Conservation (phyloP, 2,329 filamentous ascomycete species). For the Fusarium sp. region DNA sequence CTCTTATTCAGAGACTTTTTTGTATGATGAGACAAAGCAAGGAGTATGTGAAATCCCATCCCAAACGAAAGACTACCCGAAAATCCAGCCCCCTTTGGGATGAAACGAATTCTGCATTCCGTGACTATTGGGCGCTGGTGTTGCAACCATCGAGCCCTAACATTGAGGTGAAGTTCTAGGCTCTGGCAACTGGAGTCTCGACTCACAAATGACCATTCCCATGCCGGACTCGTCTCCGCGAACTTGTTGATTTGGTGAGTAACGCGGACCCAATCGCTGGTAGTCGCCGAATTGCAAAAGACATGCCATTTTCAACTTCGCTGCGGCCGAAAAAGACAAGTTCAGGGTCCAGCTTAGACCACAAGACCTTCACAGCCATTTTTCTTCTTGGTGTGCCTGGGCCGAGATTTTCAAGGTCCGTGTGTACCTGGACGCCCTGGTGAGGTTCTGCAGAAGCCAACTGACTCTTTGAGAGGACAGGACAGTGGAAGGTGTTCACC, state of each 20-base stretch:
- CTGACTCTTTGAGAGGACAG: background rate
- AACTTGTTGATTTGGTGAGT: slow-evolving; percentile 15
- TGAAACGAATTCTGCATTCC: slow-evolving; percentile 19
- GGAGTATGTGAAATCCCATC: background rate
- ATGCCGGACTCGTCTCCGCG: slow-evolving; percentile 13
- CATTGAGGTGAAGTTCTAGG: slow-evolving; percentile 26
- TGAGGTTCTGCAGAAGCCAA: slow-evolving; percentile 2
- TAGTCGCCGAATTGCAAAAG: slow-evolving; percentile 3
- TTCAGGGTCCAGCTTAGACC: slow-evolving; percentile 34
- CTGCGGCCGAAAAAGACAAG: slow-evolving; percentile 17
- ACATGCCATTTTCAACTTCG: slow-evolving; percentile 6
- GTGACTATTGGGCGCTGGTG: slow-evolving; percentile 20
- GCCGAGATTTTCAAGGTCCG: slow-evolving; percentile 7
- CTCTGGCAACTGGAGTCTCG: slow-evolving; percentile 17
- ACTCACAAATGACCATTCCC: slow-evolving; percentile 14
- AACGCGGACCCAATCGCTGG: slow-evolving; percentile 6
- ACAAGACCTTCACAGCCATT: slow-evolving; percentile 10
- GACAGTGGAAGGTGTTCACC: slow-evolving; percentile 18
- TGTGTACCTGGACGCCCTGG: slow-evolving; percentile 24
- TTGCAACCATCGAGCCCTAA: slow-evolving; percentile 20
- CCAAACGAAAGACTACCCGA: background rate
- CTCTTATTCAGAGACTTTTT: background rate
- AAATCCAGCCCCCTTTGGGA: background rate
- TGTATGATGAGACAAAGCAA: background rate
- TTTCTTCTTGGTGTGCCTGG: slow-evolving; percentile 8